A percentile compares a stretch with the other conserved stretches of the same genome.
Conservation (phyloP, 352 stramenopile genomes). For the Pythium brassicae region DNA sequence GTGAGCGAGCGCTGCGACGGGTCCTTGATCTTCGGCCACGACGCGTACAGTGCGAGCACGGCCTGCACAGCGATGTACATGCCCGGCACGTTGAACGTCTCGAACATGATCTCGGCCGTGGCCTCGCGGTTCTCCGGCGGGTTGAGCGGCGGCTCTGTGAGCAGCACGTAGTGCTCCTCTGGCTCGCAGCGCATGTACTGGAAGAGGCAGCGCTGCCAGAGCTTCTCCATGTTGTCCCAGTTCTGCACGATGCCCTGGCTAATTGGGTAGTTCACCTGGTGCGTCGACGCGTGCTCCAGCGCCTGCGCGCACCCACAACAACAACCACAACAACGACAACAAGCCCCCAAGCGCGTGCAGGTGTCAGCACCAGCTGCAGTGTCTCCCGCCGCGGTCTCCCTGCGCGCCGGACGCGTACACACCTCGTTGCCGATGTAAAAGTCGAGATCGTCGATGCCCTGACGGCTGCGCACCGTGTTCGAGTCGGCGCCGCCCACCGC, state of each 20-base stretch:
- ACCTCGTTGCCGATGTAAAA: constrained; percentile 94
- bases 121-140: constrained; percentile 94
- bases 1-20: constrained; percentile 87
- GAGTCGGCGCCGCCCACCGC: constrained; percentile 66
- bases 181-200: constrained; percentile 92
- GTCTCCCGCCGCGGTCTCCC: too few species aligned
- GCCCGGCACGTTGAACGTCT: constrained; percentile 94
- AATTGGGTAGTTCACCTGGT: constrained; percentile 91
- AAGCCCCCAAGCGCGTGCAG: too few species aligned
- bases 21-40: constrained; percentile 90
- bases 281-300: constrained; percentile 83
- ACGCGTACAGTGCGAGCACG: constrained; percentile 92
- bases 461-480: constrained; percentile 72
- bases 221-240: constrained; percentile 95
- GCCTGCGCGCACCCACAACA: constrained; percentile 22
- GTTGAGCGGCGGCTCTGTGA: constrained; percentile 92
- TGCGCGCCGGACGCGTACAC: too few species aligned
- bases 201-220: constrained; percentile 93
- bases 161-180: constrained; percentile 91
- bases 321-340: background rate
- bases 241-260: constrained; percentile 90
- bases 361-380: too few species aligned
- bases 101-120: constrained; percentile 96
- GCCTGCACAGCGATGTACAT: constrained; percentile 95
- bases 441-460: constrained; percentile 93